Base-by-base conservation (phyloP, 139 green algal species). In the Gonium pectorale region DNA sequence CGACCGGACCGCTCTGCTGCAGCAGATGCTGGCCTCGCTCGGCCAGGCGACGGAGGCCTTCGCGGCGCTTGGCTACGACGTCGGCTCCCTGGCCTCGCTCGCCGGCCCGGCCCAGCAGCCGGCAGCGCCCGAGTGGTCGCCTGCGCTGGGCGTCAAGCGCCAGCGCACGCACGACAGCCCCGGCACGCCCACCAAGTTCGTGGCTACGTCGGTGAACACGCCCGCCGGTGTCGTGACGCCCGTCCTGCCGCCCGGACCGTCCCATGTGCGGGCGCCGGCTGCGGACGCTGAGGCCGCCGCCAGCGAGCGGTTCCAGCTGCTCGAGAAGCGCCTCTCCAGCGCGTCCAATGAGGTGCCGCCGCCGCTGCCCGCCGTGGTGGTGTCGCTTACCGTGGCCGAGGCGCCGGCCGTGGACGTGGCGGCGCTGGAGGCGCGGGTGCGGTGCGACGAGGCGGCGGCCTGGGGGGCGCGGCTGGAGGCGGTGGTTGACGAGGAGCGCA, bases 231-330 rank as follows among this genome's bases (percentile, higher is more conserved):
- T 83, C 0, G 60, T n/a, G 27, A 83, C 77, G 38, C 66, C 79
- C 3, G 64, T 88, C 73, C 59, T 88, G 49, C 64, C 64, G 22
- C 56, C 72, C 11, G 68, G 56, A 0, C 51, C 56, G 2, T 11
- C 21, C 13, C 33, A 46, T 4, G 22, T 3, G 4, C 40, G 66
- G 0, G 52, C 72, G 26, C 15, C 26, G 40, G 35, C 3, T 5
- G 40, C 15, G 3, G 56, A 5, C 31, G 52, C n/a, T 3, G 15
- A 22, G 15, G 69, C n/a, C 24, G 73, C n/a, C 8, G 40, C 56
- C 41, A 43, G 62, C 6, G 77, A 83, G 31, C 77, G 77, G 6
- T 83, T 83, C 31, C 77, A 83, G 43, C 77, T 66, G 43, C 77
- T 83, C 21, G 77, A 62, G 24, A 29, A n/a, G 37, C 60, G 21